Base-by-base conservation (phyloP, 176 grass and related monocot genomes). In the Ensete ventricosum region DNA sequence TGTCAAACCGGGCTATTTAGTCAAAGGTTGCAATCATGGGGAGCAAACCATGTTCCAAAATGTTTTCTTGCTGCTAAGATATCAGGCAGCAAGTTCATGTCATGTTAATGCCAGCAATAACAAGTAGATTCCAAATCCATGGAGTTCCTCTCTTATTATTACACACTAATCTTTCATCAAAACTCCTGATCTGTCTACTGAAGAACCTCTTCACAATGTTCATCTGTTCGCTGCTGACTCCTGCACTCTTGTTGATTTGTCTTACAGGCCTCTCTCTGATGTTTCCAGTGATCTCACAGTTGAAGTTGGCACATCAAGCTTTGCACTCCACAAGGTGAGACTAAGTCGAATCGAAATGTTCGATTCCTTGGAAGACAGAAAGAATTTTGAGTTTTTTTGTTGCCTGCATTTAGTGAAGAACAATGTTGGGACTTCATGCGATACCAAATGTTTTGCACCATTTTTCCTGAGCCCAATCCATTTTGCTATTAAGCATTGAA, bases 321-420 rank as follows among this genome's bases (percentile, higher is more conserved):
- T 94, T 73, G 86, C 95, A 22, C 95, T 94, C 73, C 95, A 99
- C 88, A 99, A 99, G 95, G 95, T 99, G 67, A 94, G 74, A 74
- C 66, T 49, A 23, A 12, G 9, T 14, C 12, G 65, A 62, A 8
- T 17, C 11, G 0, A 13, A 5, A 13, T 11, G 16, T 1, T 57
- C 16, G 5, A 13, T 57, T 57, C 54, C 54, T 57, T 13, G 54
- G 54, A 17, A 57, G 20, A 21, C 6, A 62, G 13, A 21, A 20
- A 21, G 20, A 14, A 62, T 1, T 1, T 8, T 21, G 14, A 62
- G 17, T 19, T 62, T 2, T 19, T 62, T 2, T 7, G 14, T 17
- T 14, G 17, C 1, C 20, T 62, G 14, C 57, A 14, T 20, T n/a
- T 62, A 14, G 9, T 6, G 14, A 1, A 14, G 11, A 13, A 11